These are phyloP conservation scores for Cystobasidiaceae sp. DNA, from an alignment of 1,284 basidiomycete species.

Conservation along the genomic window DNA sequence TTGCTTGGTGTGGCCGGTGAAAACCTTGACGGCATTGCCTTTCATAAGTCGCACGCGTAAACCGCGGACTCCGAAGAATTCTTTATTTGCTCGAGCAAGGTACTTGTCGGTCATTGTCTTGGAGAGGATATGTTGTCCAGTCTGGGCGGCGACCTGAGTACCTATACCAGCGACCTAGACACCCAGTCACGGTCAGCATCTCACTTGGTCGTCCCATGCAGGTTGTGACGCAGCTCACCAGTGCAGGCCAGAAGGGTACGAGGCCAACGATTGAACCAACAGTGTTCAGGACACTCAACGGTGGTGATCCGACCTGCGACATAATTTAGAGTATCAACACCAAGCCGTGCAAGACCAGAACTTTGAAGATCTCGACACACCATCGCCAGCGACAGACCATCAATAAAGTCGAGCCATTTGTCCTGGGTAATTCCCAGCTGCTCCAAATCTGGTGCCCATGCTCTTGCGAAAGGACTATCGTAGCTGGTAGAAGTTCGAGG, in stretches of 20 bases:
- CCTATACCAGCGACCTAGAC: slow-evolving; percentile 35
- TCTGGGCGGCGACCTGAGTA: slow-evolving; percentile 40
- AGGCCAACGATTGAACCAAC: slow-evolving; percentile 35
- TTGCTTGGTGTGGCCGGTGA: slow-evolving; percentile 29
- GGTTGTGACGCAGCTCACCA: neutral
- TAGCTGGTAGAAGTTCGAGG: slow-evolving; percentile 2
- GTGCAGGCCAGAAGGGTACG: neutral
- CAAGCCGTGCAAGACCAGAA: too few species aligned
- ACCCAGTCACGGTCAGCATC: slow-evolving; percentile 31
- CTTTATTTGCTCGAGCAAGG: slow-evolving; percentile 42
- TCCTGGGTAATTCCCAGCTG: neutral
- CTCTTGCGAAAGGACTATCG: slow-evolving; percentile 29
- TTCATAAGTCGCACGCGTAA: slow-evolving; percentile 43
- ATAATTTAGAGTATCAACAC: slow-evolving; percentile 31
- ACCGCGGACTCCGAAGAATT: slow-evolving; percentile 42
- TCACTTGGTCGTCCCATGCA: neutral
- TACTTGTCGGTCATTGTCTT: slow-evolving; percentile 46
- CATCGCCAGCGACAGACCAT: slow-evolving; percentile 23
- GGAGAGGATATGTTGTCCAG: slow-evolving; percentile 41
- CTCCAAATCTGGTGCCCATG: slow-evolving; percentile 15
- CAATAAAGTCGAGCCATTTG: slow-evolving; percentile 33
- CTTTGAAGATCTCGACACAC: too few species aligned
- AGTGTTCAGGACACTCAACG: slow-evolving; percentile 34
- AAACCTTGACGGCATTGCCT: slow-evolving; percentile 41
- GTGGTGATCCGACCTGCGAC: slow-evolving; percentile 34